Evolutionary conservation across 371 early-diverging fungal genomes (phyloP), one percentile per base, ranked within the genome.

Genomic region (Mucor plumbeus): DNA sequence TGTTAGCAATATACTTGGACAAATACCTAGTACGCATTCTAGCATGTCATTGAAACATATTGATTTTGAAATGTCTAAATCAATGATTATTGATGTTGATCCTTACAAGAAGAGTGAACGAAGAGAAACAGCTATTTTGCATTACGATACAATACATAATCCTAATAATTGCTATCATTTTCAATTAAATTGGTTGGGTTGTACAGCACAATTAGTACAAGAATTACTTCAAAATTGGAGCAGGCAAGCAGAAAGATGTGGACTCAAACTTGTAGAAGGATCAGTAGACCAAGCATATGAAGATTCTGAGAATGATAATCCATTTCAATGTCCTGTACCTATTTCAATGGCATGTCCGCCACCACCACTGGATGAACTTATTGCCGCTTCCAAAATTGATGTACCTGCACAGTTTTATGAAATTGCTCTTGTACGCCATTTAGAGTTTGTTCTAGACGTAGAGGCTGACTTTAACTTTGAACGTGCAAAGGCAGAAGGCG

Each of bases 161-260:
- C 88, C 95, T 26, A 79, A 82, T 34, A 89, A 90, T 59, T 94
- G 94, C 76, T 98, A 93, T 68, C 98, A 98, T 64, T 91, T 98
- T 60, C 94, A 96, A 69, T 73, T 99, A 26, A 92, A 96, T 74
- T 99, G 99, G 99, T 81, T 98, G 7, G 94, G 94, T 33, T 98
- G 98, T 74, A 95, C 96, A 1, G 92, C 96, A 6, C 85, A 93
- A 34, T 77, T 96, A 19, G 89, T 99, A 17, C 95, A 97, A 63
- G 97, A 97, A 63, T 76, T 96, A 57, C 79, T 98, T 17, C 88
- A 86, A 44, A 79, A 82, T 14, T 98, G 98, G 99, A 74, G 88
- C 38, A 79, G 94, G 21, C 85, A 85, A 33, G 97, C 97, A 0
- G 95, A 96, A 61, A 87, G 91, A 56, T 94, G 93, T 68, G 97